phyloP scores from a whole-genome alignment of 768 basidiomycete species.

The Crassisporium funariophilum region DNA sequence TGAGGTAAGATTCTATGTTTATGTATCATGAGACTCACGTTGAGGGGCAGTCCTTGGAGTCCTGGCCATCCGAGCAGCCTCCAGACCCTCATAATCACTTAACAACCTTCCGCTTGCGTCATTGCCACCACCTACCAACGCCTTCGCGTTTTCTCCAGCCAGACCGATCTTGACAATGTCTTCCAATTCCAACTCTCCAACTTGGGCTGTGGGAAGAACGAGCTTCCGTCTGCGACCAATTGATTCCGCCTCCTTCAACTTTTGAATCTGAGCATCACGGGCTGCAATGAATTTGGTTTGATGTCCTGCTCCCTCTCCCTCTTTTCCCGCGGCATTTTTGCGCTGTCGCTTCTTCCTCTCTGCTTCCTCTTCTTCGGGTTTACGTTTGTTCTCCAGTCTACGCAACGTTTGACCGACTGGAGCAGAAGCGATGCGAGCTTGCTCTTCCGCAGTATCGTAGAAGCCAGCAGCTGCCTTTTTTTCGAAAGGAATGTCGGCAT shows the following conservation, averaged over 20 bases:
- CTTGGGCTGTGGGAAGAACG: conserved; percentile 85
- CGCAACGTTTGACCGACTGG: conserved; percentile 91
- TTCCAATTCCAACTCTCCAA: conserved; percentile 92
- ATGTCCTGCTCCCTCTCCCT: conserved; percentile 59
- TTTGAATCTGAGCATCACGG: conserved; percentile 96
- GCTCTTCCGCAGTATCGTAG: conserved; percentile 95
- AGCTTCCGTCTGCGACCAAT: conserved; percentile 87
- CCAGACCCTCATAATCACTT: conserved; percentile 91
- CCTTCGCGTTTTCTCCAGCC: conserved; percentile 86
- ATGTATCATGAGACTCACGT: conserved; percentile 56
- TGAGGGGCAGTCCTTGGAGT: conserved; percentile 95
- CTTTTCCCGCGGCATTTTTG: conserved; percentile 62
- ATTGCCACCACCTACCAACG: conserved; percentile 78
- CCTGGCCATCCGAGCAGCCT: conserved; percentile 86
- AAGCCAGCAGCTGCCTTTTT: conserved; percentile 95
- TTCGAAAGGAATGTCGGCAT: conserved; percentile 98
- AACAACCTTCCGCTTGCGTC: conserved; percentile 85
- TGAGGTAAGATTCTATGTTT: conserved; percentile 1
- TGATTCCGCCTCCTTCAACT: conserved; percentile 95
- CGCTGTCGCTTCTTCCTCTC: conserved; percentile 90
- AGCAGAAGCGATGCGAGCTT: conserved; percentile 81
- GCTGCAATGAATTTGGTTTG: conserved; percentile 97
- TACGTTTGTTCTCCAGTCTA: conserved; percentile 94
- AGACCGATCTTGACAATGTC: conserved; percentile 99
- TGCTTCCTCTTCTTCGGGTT: conserved; percentile 90